Conservation (phyloP, 768 basidiomycete genomes). For the Suillus subluteus region DNA sequence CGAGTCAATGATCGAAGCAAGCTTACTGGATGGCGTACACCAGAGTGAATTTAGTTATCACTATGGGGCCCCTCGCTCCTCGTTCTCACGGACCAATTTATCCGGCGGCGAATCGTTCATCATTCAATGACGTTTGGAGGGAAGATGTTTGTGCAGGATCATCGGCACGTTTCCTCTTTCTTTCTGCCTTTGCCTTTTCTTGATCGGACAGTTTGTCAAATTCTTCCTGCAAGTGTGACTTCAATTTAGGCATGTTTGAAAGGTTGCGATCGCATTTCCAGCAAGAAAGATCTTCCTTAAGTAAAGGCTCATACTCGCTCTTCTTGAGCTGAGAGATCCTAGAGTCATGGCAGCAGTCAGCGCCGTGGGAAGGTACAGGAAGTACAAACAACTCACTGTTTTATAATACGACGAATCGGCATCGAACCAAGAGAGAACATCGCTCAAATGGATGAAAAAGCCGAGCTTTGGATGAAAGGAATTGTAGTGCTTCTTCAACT, state of each 20-base stretch:
- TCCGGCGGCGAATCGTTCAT: neutral
- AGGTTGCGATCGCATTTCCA: constrained; percentile 65
- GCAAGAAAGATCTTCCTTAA: constrained; percentile 71
- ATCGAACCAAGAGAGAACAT: constrained; percentile 84
- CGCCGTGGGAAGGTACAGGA: neutral
- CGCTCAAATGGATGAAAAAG: constrained; percentile 79
- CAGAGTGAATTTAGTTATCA: too few relatives aligned
- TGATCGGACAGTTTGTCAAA: constrained; percentile 55
- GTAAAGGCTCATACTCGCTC: constrained; percentile 60
- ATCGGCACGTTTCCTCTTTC: constrained; percentile 44
- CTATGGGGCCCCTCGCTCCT: neutral
- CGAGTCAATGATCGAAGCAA: neutral
- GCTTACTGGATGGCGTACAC: neutral
- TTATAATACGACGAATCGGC: constrained; percentile 58
- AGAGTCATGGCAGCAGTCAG: constrained; percentile 11
- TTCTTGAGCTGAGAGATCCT: constrained; percentile 61
- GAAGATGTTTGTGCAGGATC: neutral
- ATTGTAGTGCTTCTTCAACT: constrained; percentile 90
- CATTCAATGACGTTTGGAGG: neutral
- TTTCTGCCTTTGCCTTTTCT: constrained; percentile 44
- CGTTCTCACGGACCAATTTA: neutral
- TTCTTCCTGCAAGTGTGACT: constrained; percentile 75
- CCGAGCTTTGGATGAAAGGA: constrained; percentile 85
- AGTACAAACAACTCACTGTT: constrained; percentile 43
- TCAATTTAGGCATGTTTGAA: constrained; percentile 77